Evolutionary conservation across 495 filamentous ascomycete genomes (phyloP).

Genomic region (Hypoxylon fragiforme): DNA sequence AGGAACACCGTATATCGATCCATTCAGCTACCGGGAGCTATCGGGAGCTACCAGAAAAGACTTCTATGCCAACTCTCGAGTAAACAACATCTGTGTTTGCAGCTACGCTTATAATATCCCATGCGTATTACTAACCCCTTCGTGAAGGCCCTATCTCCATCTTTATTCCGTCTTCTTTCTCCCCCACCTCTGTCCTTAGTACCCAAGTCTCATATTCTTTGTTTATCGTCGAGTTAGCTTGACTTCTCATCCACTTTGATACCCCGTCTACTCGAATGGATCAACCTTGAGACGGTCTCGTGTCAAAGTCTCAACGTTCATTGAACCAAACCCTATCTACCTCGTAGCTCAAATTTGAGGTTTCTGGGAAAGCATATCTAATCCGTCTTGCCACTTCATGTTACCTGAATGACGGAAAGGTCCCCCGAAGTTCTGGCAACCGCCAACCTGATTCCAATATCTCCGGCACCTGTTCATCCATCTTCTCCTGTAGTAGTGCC

Average conservation of each 20-base stretch:
- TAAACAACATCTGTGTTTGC: not conserved
- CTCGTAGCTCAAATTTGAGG: not conserved
- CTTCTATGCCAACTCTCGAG: not conserved
- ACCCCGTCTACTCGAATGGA: not conserved
- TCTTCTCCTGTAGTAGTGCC: constrained; percentile 42
- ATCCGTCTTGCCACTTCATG: constrained; percentile 12
- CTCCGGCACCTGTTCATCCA: constrained; percentile 40
- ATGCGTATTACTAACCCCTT: not conserved
- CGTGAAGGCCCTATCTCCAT: not conserved
- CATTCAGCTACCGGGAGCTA: too few relatives aligned
- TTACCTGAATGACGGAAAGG: constrained; percentile 41
- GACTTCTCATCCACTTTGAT: not conserved
- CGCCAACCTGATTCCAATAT: constrained; percentile 41
- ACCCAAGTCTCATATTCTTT: not conserved
- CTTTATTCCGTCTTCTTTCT: not conserved
- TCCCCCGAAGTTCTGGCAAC: constrained; percentile 41
- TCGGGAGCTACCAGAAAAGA: too few relatives aligned
- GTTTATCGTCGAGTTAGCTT: not conserved
- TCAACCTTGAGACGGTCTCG: not conserved
- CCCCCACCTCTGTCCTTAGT: not conserved
- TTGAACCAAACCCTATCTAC: not conserved
- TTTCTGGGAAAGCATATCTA: too few relatives aligned
- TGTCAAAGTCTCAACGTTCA: too few relatives aligned
- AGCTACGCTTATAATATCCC: not conserved
- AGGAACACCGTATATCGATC: too few relatives aligned